Evolutionary conservation across 2,329 filamentous ascomycete genomes (phyloP), one percentile per base, ranked within the genome.

Genomic region (Alternaria ethzedia): DNA sequence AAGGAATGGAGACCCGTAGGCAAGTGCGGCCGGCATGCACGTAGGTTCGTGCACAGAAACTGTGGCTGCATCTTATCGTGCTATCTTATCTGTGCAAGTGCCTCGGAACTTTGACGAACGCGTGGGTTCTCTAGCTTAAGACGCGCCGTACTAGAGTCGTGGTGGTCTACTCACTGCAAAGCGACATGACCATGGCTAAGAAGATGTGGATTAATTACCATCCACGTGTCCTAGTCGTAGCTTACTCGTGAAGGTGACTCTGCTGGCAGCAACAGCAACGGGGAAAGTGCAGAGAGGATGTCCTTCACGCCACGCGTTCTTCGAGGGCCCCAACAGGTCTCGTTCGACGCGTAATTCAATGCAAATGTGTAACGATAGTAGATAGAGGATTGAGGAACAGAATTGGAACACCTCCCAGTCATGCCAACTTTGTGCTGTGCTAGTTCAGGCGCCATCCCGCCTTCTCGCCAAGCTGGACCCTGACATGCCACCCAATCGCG

Each of bases 401-500:
- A 41, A 21, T 12, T 52, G 13, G 8, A 32, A 12, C 21, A 51
- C 17, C 17, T 52, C 20, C 9, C 11, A 36, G 30, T 20, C 30
- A n/a, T 36, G 20, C 20, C 11, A 36, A 41, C 49, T 25, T 41
- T 41, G 28, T 30, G 49, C 30, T 52, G 36, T 45, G 32, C 57
- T 46, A 26, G 57, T 44, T 30, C 51, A 44, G 54, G 49, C 46
- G 54, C 46, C 26, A 51, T 61, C 54, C 59, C 49, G 54, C 54
- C 54, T 23, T 46, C 41, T 30, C 52, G 60, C 63, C 60, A 63
- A 59, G 60, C 59, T 62, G 63, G 66, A 69, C 66, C 66, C 68
- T 67, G 61, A 50, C 54, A 32, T 49, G 64, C 51, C 64, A 59
- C 59, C 59, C 64, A 65, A 64, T 67, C 66, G 68, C 68, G 68